These are phyloP conservation scores for Leishmania guyanensis DNA, from an alignment of 208 protist genomes.

Conservation along the genomic window DNA sequence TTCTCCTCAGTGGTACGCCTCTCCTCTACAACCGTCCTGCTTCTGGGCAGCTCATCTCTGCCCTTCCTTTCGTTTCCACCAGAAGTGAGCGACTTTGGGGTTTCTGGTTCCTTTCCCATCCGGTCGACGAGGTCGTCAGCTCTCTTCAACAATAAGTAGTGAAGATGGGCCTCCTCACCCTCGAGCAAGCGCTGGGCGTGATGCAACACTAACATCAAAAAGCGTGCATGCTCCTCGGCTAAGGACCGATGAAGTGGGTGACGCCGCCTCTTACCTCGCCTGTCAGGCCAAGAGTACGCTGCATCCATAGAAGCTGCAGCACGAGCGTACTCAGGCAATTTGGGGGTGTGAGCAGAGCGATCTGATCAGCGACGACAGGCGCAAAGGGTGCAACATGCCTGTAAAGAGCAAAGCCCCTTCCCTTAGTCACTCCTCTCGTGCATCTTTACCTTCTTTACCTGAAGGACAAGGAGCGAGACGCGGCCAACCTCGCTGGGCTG, in stretches of 20 bases:
- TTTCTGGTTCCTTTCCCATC: neutral
- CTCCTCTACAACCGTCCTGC: neutral
- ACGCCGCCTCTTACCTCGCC: neutral
- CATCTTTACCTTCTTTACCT: neutral
- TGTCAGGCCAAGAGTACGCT: neutral
- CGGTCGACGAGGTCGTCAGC: neutral
- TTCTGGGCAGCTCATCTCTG: neutral
- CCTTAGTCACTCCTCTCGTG: neutral
- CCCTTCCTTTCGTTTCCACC: neutral
- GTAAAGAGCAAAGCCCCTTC: neutral
- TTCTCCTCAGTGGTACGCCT: neutral
- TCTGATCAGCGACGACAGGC: conserved; percentile 71
- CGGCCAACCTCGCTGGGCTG: neutral
- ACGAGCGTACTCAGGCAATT: no score
- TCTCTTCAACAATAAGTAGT: neutral
- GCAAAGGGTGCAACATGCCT: neutral
- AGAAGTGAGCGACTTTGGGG: neutral
- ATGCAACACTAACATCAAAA: neutral
- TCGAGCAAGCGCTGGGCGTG: neutral
- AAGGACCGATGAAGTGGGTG: neutral
- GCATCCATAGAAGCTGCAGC: neutral
- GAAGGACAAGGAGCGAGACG: no score
- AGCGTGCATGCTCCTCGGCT: neutral
- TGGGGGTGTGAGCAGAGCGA: no score
- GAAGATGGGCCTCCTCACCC: neutral